Conservation (phyloP, 75 land plant genomes). For the Cryptomeria japonica region DNA sequence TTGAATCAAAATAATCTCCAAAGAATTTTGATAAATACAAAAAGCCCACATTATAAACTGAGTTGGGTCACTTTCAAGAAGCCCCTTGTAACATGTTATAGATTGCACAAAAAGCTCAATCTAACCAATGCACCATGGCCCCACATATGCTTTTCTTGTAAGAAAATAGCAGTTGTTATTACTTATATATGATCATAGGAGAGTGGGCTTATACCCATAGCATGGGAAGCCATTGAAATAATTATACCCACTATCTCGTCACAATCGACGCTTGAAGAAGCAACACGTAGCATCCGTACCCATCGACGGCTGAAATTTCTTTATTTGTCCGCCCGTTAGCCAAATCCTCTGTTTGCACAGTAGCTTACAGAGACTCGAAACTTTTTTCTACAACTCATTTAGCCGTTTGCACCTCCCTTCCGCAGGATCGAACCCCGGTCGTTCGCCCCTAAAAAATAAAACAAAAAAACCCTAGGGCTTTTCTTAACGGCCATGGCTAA, state of each 20-base stretch:
- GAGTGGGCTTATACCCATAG: background rate
- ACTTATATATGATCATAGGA: background rate
- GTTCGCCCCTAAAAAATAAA: background rate
- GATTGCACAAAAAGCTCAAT: too few species aligned
- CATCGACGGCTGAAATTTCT: constrained; percentile 5
- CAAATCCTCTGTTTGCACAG: constrained; percentile 2
- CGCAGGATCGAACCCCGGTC: background rate
- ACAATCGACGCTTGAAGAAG: background rate
- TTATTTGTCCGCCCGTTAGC: background rate
- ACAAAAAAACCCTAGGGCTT: background rate
- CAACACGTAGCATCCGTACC: background rate
- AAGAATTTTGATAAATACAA: too few species aligned
- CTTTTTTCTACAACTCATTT: background rate
- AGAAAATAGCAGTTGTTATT: background rate
- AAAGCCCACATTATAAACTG: too few species aligned
- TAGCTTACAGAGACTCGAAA: background rate
- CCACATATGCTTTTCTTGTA: background rate
- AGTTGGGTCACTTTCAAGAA: too few species aligned
- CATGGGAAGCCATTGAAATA: background rate
- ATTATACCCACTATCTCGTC: background rate
- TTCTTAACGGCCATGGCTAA: background rate
- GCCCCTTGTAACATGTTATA: too few species aligned
- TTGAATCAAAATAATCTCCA: too few species aligned
- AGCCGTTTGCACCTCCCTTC: background rate
- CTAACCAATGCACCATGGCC: background rate